phyloP scores from a whole-genome alignment of 2,329 filamentous ascomycete species.

The Epichloe brachyelytri region DNA sequence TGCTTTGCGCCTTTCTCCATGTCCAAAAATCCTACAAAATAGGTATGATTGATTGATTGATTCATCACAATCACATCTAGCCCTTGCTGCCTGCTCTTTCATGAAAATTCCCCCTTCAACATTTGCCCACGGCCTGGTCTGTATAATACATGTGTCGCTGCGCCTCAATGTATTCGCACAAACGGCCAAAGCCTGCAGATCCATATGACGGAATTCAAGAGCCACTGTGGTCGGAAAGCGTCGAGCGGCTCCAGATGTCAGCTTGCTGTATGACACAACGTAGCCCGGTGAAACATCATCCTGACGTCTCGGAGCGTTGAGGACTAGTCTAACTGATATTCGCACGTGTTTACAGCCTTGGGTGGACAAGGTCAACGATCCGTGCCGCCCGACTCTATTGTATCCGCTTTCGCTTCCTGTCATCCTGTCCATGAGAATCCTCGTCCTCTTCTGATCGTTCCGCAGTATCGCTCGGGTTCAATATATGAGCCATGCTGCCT shows the following conservation, averaged over 20 bases:
- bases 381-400: conserved; percentile 19
- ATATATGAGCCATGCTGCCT: conserved; percentile 49
- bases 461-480: conserved; percentile 45
- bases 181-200: no score
- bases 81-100: neutral
- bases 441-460: conserved; percentile 45
- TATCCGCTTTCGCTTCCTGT: conserved; percentile 49
- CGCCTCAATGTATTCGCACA: no score
- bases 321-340: no score
- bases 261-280: neutral
- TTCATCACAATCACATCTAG: neutral
- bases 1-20: neutral
- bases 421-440: conserved; percentile 41
- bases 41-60: neutral
- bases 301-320: no score
- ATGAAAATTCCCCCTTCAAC: neutral
- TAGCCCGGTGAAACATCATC: neutral
- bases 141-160: neutral
- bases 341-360: no score
- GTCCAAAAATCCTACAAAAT: neutral
- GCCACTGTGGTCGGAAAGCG: neutral
- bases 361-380: neutral
- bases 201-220: neutral
- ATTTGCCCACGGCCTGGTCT: neutral
- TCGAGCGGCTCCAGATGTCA: neutral